Evolutionary conservation across 805 yeast genomes (phyloP).

Genomic region (Ogataea dorogensis): DNA sequence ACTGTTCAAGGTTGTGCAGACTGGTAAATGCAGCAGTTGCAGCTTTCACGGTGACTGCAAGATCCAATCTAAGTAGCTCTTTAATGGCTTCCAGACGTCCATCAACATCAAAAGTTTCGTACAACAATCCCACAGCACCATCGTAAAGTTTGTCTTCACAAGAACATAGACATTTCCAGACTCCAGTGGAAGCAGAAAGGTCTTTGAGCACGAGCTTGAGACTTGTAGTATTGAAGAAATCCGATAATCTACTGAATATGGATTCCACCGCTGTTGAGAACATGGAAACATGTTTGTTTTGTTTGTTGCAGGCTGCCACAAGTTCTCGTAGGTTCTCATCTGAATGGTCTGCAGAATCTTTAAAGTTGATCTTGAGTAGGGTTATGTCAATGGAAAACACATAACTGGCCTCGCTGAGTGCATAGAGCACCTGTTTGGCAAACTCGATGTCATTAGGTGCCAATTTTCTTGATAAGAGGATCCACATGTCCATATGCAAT

Average conservation of each 20-base stretch:
- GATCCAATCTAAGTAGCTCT: slow-evolving; percentile 45
- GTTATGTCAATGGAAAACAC: slow-evolving; percentile 27
- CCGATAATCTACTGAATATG: slow-evolving; percentile 27
- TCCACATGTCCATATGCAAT: slow-evolving; percentile 27
- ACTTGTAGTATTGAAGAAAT: slow-evolving; percentile 19
- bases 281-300: slow-evolving; percentile 25
- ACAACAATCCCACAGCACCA: slow-evolving; percentile 65
- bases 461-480: slow-evolving; percentile 24
- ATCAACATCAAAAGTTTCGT: slow-evolving; percentile 74
- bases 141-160: slow-evolving; percentile 59
- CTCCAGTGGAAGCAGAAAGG: slow-evolving; percentile 51
- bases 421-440: slow-evolving; percentile 17
- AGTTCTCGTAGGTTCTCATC: slow-evolving; percentile 23
- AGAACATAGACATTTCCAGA: slow-evolving; percentile 74
- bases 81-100: slow-evolving; percentile 79
- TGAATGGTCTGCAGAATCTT: slow-evolving; percentile 5
- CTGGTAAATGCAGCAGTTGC: slow-evolving; percentile 27
- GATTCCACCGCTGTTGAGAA: slow-evolving; percentile 22
- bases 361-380: slow-evolving; percentile 19
- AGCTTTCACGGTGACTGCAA: slow-evolving; percentile 48
- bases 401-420: slow-evolving; percentile 18
- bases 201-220: slow-evolving; percentile 39
- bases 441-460: slow-evolving; percentile 18
- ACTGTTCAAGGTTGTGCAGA: slow-evolving; percentile 20
- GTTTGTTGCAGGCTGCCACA: slow-evolving; percentile 27